Evolutionary conservation across 2,329 filamentous ascomycete genomes (phyloP).

Genomic region (Beauveria sp.): DNA sequence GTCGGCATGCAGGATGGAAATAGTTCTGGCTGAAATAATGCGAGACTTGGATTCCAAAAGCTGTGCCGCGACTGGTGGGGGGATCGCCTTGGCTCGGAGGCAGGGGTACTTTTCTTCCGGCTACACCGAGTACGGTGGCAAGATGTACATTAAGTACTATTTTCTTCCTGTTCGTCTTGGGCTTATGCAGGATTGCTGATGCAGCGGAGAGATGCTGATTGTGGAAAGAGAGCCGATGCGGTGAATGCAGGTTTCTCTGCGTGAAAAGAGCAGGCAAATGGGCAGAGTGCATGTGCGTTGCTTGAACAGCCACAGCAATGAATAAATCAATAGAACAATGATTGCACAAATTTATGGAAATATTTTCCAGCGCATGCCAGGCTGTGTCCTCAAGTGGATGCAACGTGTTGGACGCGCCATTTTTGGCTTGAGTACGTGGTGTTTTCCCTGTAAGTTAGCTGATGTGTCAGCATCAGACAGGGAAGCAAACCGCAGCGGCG

Average conservation of each 20-base stretch:
- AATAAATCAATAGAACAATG: too few species aligned
- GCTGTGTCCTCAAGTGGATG: not conserved
- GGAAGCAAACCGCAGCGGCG: too few species aligned
- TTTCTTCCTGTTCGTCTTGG: not conserved
- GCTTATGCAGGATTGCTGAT: not conserved
- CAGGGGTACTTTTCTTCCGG: too few species aligned
- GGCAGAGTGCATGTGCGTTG: not conserved
- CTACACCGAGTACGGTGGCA: not conserved
- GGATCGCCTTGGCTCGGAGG: too few species aligned
- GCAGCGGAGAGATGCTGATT: not conserved
- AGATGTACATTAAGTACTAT: not conserved
- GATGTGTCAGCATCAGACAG: too few species aligned
- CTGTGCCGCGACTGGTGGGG: too few species aligned
- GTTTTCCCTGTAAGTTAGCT: too few species aligned
- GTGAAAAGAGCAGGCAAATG: not conserved
- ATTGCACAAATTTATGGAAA: not conserved
- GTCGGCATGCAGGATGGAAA: too few species aligned
- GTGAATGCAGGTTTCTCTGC: not conserved
- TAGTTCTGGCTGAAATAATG: too few species aligned
- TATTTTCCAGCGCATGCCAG: not conserved
- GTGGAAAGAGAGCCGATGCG: not conserved
- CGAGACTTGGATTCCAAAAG: too few species aligned
- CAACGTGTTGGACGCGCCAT: not conserved
- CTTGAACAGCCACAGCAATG: too few species aligned
- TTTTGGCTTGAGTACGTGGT: not conserved